Evolutionary conservation across 768 basidiomycete species (phyloP).

Genomic region (Leucogyrophana mollusca): DNA sequence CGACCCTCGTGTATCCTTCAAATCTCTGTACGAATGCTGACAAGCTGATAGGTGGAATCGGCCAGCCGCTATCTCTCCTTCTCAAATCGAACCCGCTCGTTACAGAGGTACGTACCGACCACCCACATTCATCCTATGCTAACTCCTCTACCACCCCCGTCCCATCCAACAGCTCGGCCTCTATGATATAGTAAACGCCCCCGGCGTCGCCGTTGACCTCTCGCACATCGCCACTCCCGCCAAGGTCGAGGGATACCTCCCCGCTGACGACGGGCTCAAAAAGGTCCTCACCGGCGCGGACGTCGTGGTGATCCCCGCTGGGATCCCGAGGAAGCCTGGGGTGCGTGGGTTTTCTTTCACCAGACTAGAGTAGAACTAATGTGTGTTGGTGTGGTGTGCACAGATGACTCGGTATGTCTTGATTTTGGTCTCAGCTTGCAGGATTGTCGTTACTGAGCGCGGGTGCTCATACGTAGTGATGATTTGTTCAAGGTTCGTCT

Average conservation of each 20-base stretch:
- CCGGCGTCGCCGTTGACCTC: constrained; percentile 93
- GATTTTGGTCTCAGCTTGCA: neutral
- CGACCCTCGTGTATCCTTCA: too few species aligned
- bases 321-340: constrained; percentile 93
- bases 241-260: constrained; percentile 78
- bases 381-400: neutral
- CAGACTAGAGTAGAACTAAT: too few species aligned
- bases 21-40: too few species aligned
- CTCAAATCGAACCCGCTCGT: constrained; percentile 84
- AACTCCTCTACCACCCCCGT: constrained; percentile 4
- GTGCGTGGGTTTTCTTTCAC: constrained; percentile 43
- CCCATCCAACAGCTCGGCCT: constrained; percentile 61
- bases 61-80: constrained; percentile 91
- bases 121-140: constrained; percentile 3
- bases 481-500: constrained; percentile 89
- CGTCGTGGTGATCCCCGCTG: constrained; percentile 93
- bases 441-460: constrained; percentile 8
- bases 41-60: constrained; percentile 80
- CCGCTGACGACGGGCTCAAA: constrained; percentile 78
- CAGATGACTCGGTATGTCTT: constrained; percentile 51
- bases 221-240: constrained; percentile 91
- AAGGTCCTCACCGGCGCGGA: constrained; percentile 84
- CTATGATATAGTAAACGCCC: constrained; percentile 97
- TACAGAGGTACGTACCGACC: constrained; percentile 55
- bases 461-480: constrained; percentile 53